These are phyloP conservation scores for Tardiomyces digboiensis DNA, from an alignment of 1,139 yeast genomes.

Conservation along the genomic window DNA sequence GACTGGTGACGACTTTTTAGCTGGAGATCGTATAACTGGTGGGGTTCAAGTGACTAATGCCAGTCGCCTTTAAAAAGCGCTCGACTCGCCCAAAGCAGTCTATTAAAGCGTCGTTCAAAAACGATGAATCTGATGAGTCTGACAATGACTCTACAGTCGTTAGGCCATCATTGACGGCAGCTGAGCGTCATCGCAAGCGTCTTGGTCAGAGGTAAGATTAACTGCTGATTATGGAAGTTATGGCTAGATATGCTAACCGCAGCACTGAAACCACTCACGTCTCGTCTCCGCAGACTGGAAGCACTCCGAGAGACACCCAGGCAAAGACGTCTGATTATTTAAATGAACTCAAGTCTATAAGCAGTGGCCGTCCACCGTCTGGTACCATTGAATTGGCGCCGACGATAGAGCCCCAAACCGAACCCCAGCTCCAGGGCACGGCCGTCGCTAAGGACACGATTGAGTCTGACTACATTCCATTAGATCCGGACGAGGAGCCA, in stretches of 20 bases:
- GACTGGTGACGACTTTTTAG: too few relatives aligned
- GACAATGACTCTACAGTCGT: not conserved
- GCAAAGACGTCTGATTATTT: constrained; percentile 4
- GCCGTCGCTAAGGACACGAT: too few relatives aligned
- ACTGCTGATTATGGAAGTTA: not conserved
- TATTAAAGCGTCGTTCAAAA: not conserved
- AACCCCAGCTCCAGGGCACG: not conserved
- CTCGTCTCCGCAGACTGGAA: not conserved
- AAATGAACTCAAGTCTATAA: constrained; percentile 4
- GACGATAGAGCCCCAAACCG: not conserved
- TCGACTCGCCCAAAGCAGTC: not conserved
- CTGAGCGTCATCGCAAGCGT: not conserved
- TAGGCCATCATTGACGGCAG: not conserved
- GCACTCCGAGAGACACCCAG: too few relatives aligned
- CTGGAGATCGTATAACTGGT: too few relatives aligned
- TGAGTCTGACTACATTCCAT: constrained; percentile 6
- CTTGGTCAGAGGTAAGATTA: not conserved
- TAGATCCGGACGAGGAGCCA: constrained; percentile 16
- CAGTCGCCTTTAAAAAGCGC: not conserved
- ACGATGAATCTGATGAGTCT: not conserved
- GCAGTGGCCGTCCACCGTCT: not conserved
- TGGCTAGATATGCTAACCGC: not conserved
- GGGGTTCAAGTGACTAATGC: too few relatives aligned
- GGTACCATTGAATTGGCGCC: not conserved
- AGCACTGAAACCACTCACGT: not conserved